Evolutionary conservation across 371 early-diverging fungal genomes (phyloP).

Genomic region (Mortierella sp.): DNA sequence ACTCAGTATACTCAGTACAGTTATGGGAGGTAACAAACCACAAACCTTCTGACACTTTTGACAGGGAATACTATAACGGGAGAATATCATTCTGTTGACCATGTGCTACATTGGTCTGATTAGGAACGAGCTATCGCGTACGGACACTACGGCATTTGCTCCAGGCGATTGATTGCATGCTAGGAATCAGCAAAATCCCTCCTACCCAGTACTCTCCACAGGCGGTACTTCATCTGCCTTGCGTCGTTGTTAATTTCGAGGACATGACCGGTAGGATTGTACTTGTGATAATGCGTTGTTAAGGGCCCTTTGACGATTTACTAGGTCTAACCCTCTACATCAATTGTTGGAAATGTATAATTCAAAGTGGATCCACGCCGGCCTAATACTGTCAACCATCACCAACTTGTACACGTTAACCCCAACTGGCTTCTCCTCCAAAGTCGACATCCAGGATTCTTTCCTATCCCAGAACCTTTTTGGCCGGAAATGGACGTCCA

Average conservation of each 20-base stretch:
- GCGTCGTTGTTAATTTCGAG: conserved; percentile 70
- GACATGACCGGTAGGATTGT: conserved; percentile 56
- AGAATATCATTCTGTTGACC: no score
- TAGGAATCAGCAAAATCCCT: conserved; percentile 57
- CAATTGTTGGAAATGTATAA: no score
- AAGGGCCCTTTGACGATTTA: neutral
- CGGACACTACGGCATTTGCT: conserved; percentile 56
- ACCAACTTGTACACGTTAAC: conserved; percentile 41
- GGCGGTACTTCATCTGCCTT: conserved; percentile 57
- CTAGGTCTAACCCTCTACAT: no score
- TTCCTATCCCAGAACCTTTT: conserved; percentile 80
- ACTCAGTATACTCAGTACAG: conserved; percentile 67
- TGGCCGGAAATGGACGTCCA: conserved; percentile 63
- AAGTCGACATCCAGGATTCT: conserved; percentile 58
- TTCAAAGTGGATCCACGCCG: conserved; percentile 31
- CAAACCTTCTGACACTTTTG: no score
- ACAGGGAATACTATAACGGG: no score
- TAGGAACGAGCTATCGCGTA: conserved; percentile 60
- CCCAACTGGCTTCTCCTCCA: conserved; percentile 42
- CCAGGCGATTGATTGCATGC: conserved; percentile 66
- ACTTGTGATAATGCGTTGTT: neutral
- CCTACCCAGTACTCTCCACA: conserved; percentile 57
- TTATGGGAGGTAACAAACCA: conserved; percentile 65
- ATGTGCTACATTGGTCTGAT: no score
- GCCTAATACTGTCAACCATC: conserved; percentile 37